phyloP scores from a whole-genome alignment of 1,284 basidiomycete genomes.

The Pyrrhoderma noxium region DNA sequence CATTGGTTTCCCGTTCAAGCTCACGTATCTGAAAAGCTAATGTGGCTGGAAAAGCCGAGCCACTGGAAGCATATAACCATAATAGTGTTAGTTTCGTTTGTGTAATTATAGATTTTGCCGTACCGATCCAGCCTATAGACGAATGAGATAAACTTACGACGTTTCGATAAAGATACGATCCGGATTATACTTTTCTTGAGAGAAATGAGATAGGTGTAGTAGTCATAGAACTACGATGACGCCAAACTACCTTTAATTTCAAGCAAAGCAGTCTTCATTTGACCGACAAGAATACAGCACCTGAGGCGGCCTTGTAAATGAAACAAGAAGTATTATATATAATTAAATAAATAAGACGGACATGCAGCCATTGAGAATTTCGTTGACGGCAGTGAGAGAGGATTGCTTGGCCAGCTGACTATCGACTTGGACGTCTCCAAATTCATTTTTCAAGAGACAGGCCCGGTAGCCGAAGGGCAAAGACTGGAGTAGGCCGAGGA shows the following conservation, averaged over 20 bases:
- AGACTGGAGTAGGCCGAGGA: conserved; percentile 74
- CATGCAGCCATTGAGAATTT: conserved; percentile 92
- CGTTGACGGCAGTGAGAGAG: conserved; percentile 75
- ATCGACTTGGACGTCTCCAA: conserved; percentile 80
- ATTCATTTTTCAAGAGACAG: conserved; percentile 85
- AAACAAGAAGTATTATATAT: not conserved
- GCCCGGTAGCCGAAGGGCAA: conserved; percentile 79
- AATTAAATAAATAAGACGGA: conserved; percentile 29
- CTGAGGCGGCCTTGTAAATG: conserved; percentile 31
- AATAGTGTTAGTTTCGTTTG: no score
- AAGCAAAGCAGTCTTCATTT: conserved; percentile 81
- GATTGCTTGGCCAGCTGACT: conserved; percentile 81
- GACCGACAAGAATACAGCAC: conserved; percentile 87
- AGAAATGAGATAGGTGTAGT: not conserved
- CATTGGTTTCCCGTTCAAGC: conserved; percentile 67
- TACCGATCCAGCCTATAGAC: not conserved
- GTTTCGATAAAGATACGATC: conserved; percentile 91
- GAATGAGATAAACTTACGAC: conserved; percentile 51
- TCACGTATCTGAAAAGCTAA: conserved; percentile 88
- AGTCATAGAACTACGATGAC: not conserved
- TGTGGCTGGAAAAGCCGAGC: conserved; percentile 85
- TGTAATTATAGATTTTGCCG: not conserved
- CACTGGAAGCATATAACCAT: conserved; percentile 35
- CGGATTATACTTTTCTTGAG: conserved; percentile 71
- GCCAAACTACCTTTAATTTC: conserved; percentile 66